These are phyloP conservation scores for Taxillus chinensis DNA, from an alignment of 164 flowering plant species.

Conservation along the genomic window DNA sequence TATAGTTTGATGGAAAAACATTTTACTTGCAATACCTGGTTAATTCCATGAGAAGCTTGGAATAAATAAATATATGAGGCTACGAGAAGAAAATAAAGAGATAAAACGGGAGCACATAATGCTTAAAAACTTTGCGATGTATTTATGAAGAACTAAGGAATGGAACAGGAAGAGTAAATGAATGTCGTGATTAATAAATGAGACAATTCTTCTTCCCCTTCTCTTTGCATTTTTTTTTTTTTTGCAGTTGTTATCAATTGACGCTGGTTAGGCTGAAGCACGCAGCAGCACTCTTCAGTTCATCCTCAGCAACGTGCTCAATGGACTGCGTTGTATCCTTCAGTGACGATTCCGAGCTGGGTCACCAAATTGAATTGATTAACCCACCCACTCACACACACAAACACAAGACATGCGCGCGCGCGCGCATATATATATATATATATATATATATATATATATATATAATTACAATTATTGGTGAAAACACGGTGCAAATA, in stretches of 20 bases:
- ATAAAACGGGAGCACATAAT: too few species aligned
- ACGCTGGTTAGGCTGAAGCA: constrained; percentile 63
- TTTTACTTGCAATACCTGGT: too few species aligned
- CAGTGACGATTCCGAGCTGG: constrained; percentile 52
- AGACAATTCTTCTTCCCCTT: neutral
- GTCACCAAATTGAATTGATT: neutral
- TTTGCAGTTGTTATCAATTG: constrained; percentile 9
- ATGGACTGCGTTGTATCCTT: constrained; percentile 38
- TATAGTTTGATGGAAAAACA: too few species aligned
- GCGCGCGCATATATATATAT: neutral
- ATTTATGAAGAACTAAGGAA: too few species aligned
- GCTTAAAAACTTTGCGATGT: too few species aligned
- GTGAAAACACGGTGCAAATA: too few species aligned
- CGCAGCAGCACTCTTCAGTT: constrained; percentile 60
- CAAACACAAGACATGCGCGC: neutral
- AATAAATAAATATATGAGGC: too few species aligned
- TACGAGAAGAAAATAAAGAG: too few species aligned
- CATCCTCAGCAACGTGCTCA: constrained; percentile 48
- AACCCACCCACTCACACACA: neutral
- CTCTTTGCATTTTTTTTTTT: neutral
- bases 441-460: too few species aligned
- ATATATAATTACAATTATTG: too few species aligned
- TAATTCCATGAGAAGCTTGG: too few species aligned
- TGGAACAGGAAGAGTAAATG: neutral
- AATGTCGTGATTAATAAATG: too few species aligned